These are phyloP conservation scores for Xylariaceae sp. DNA, from an alignment of 2,329 filamentous ascomycete species.

Conservation along the genomic window DNA sequence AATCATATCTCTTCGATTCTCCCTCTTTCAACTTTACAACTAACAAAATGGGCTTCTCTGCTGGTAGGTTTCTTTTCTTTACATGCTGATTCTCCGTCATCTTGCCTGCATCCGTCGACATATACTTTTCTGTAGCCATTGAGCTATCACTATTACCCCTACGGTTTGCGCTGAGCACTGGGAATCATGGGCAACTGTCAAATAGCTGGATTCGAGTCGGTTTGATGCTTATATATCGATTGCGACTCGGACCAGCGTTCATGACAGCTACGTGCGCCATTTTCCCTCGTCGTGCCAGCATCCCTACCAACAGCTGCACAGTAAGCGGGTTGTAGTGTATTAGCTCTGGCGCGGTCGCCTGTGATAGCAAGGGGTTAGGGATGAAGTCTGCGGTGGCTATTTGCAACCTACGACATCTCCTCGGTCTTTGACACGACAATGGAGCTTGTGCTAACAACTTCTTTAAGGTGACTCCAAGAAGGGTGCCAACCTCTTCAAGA, in stretches of 20 bases:
- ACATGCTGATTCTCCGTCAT: constrained; percentile 14
- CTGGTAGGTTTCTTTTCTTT: constrained; percentile 48
- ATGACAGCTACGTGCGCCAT: constrained; percentile 35
- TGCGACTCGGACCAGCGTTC: constrained; percentile 19
- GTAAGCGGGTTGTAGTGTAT: too few relatives aligned
- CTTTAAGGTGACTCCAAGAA: constrained; percentile 84
- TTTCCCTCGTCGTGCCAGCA: constrained; percentile 26
- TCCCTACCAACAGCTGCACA: too few relatives aligned
- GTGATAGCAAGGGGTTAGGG: not conserved
- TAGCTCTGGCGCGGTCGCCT: too few relatives aligned
- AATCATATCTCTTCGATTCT: constrained; percentile 34
- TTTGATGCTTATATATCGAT: constrained; percentile 3
- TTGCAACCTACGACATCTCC: not conserved
- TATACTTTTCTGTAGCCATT: constrained; percentile 38
- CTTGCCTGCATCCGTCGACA: constrained; percentile 19
- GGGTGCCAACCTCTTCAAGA: constrained; percentile 99
- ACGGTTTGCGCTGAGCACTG: constrained; percentile 14
- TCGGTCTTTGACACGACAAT: not conserved
- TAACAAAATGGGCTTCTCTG: constrained; percentile 52
- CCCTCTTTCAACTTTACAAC: constrained; percentile 28
- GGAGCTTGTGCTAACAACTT: constrained; percentile 36
- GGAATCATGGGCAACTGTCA: constrained; percentile 4
- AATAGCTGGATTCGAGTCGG: constrained; percentile 4
- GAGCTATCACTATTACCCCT: constrained; percentile 17
- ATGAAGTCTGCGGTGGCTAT: not conserved